Base-by-base conservation (phyloP, 352 stramenopile genomes). In the Pythium diclinum region DNA sequence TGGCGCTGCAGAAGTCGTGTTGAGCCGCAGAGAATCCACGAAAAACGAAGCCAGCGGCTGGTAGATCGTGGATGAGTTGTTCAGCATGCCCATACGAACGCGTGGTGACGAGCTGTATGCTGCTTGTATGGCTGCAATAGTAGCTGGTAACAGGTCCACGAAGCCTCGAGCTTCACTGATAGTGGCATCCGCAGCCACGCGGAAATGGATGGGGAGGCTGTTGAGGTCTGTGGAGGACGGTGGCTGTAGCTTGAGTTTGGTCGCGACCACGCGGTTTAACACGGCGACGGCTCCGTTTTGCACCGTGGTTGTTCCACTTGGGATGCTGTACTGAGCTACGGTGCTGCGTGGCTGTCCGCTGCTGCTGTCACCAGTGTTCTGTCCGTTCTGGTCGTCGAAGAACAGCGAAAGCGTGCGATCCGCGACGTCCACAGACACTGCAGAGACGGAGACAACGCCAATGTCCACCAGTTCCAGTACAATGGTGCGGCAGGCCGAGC, bases 321-420 rank as follows among this genome's bases (percentile, higher is more conserved):
- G 16, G 14, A 67, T 21, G 11, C 9, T 10, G 64, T 87, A 88
- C 19, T 48, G 62, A n/a, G 67, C 44, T 0, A 47, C 53, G 16
- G 67, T 6, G 17, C 8, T 57, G 10, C 34, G 54, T n/a, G 44
- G 42, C 36, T 54, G 46, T 1, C 32, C 33, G 9, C 16, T 54
- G 6, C 17, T 21, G 3, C 14, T 38, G 23, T 32, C 14, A 23
- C 10, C 23, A 23, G 11, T 21, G 19, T 17, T 53, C 23, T 25
- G 40, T 28, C 70, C 76, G 33, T 86, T 88, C 58, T 76, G 67
- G 49, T 84, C 77, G 55, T 88, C 79, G 21, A 88, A 64, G 42
- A 77, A 89, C 56, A 89, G 21, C 14, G 61, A 69, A 34, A 85
- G 49, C 1, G 59, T 52, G 23, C 61, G 65, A 30, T 68, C 60